Evolutionary conservation across 179 eudicot genomes (phyloP).

Genomic region (Amaranthus tricolor): DNA sequence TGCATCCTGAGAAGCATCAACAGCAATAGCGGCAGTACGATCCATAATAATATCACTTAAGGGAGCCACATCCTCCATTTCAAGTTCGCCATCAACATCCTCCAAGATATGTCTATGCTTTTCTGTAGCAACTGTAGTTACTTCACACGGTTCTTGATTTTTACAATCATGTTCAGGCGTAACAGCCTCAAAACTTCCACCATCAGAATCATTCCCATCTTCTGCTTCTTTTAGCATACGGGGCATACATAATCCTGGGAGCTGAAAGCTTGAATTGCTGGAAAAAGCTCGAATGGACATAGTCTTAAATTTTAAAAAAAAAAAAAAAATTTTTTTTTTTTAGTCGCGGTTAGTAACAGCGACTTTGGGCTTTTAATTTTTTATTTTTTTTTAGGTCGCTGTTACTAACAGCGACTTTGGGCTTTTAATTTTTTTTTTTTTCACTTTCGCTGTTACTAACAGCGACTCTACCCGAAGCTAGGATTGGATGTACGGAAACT

Average conservation of each 20-base stretch:
- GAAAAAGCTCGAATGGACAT: no score
- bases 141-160: constrained; percentile 40
- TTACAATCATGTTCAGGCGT: constrained; percentile 77
- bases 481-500: no score
- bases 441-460: no score
- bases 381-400: no score
- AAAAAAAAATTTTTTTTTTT: no score
- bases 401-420: no score
- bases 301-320: no score
- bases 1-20: constrained; percentile 27
- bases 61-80: constrained; percentile 98
- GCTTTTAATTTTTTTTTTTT: no score
- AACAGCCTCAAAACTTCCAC: constrained; percentile 89
- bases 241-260: constrained; percentile 90
- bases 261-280: constrained; percentile 95
- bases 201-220: constrained; percentile 81
- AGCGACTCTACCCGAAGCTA: no score
- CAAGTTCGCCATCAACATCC: constrained; percentile 99
- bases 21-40: constrained; percentile 27
- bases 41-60: constrained; percentile 44
- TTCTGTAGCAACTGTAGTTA: constrained; percentile 28
- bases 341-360: no score
- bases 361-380: no score
- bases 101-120: constrained; percentile 86
- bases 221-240: constrained; percentile 80